These are phyloP conservation scores for Pseudomonodictys pantanalensis DNA, from an alignment of 495 filamentous ascomycete genomes.

Conservation along the genomic window DNA sequence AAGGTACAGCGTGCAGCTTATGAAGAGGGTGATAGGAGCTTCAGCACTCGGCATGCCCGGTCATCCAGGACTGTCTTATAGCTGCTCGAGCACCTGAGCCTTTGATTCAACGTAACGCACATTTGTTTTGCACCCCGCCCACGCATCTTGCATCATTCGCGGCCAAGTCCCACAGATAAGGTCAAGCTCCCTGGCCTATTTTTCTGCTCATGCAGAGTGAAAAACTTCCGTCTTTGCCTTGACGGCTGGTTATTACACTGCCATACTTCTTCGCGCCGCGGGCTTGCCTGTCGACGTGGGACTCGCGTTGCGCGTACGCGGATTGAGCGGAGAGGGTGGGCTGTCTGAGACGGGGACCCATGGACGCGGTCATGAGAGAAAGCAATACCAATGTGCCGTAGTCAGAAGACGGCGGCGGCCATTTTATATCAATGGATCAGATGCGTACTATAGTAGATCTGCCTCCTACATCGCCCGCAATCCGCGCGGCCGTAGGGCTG, in stretches of 20 bases:
- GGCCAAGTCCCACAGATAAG: background rate
- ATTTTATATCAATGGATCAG: background rate
- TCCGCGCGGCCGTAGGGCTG: constrained; percentile 18
- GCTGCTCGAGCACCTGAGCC: background rate
- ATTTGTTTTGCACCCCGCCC: constrained; percentile 5
- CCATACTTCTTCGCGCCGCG: background rate
- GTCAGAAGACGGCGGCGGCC: background rate
- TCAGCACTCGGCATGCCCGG: background rate
- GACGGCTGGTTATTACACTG: background rate
- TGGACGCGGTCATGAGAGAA: background rate
- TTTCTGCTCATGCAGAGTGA: constrained; percentile 10
- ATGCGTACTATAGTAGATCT: no score
- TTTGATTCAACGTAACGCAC: background rate
- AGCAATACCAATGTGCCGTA: background rate
- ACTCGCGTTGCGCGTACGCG: background rate
- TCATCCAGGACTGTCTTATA: background rate
- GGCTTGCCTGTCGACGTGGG: background rate
- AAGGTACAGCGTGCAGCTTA: background rate
- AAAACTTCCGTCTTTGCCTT: constrained; percentile 17
- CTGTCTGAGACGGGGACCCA: background rate
- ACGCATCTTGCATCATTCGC: constrained; percentile 1
- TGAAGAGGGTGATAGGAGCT: background rate
- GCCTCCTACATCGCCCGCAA: constrained; percentile 12
- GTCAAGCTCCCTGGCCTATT: background rate
- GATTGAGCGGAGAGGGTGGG: background rate